These are phyloP conservation scores for Coemansia sp. DNA, from an alignment of 192 early-diverging fungal species.

Conservation along the genomic window DNA sequence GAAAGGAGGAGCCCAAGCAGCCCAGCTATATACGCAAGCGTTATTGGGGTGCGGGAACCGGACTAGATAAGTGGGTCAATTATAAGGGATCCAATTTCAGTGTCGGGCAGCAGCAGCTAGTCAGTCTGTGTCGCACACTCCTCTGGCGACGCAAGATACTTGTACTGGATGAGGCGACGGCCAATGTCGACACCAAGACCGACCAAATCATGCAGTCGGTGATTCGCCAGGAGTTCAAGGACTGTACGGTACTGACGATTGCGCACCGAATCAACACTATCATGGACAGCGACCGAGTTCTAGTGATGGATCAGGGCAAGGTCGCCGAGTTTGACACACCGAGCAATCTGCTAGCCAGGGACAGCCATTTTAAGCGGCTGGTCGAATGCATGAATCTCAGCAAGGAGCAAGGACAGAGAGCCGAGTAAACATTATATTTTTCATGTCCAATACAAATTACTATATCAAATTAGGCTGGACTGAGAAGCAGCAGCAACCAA, in stretches of 20 bases:
- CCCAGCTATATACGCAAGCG: not conserved
- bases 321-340: conserved; percentile 42
- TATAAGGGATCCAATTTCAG: conserved; percentile 69
- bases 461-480: not conserved
- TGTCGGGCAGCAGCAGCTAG: conserved; percentile 71
- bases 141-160: conserved; percentile 70
- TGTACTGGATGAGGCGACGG: conserved; percentile 79
- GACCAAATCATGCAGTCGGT: conserved; percentile 69
- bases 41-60: conserved; percentile 10
- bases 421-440: not conserved
- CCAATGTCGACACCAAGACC: conserved; percentile 60
- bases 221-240: conserved; percentile 51
- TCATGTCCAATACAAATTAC: not conserved
- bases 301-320: conserved; percentile 59
- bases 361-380: conserved; percentile 15
- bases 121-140: conserved; percentile 64
- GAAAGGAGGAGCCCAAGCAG: not conserved
- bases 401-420: not conserved
- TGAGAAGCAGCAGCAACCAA: conserved; percentile 51
- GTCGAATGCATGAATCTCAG: conserved; percentile 18
- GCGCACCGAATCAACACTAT: conserved; percentile 75
- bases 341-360: conserved; percentile 6
- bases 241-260: conserved; percentile 61
- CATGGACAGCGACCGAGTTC: conserved; percentile 63
- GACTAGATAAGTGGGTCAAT: conserved; percentile 28